Conservation (phyloP, 2,329 filamentous ascomycete genomes). For the Xylaria digitata region DNA sequence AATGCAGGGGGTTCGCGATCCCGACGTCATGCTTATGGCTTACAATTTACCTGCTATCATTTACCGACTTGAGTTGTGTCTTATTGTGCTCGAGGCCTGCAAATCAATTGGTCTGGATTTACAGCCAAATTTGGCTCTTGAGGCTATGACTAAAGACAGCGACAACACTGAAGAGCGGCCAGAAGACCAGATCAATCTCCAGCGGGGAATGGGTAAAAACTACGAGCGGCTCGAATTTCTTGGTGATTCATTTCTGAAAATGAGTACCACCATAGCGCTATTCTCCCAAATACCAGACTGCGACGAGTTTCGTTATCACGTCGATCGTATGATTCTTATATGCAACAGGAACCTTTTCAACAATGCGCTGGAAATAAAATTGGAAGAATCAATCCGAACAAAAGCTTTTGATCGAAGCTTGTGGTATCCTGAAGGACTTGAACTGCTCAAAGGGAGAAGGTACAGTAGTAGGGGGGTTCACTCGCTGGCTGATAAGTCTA, state of each 20-base stretch:
- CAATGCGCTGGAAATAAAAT: conserved; percentile 73
- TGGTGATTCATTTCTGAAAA: conserved; percentile 93
- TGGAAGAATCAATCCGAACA: conserved; percentile 84
- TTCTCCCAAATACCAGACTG: conserved; percentile 81
- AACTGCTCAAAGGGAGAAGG: conserved; percentile 78
- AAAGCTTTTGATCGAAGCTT: conserved; percentile 80
- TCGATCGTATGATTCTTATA: conserved; percentile 88
- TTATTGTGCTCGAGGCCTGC: conserved; percentile 84
- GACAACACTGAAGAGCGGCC: conserved; percentile 82
- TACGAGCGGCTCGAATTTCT: conserved; percentile 96
- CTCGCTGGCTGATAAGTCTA: conserved; percentile 83
- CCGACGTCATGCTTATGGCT: too few relatives aligned
- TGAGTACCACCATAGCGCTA: conserved; percentile 90
- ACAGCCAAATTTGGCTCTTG: conserved; percentile 76
- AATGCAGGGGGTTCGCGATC: too few relatives aligned
- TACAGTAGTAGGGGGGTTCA: conserved; percentile 67
- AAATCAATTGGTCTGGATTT: conserved; percentile 72
- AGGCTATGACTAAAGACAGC: conserved; percentile 92
- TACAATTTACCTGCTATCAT: conserved; percentile 86
- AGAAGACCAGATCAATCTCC: conserved; percentile 76
- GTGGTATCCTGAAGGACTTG: conserved; percentile 89
- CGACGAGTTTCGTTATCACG: conserved; percentile 88
- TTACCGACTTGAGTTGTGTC: conserved; percentile 81
- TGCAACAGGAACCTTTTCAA: conserved; percentile 93
- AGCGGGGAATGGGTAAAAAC: conserved; percentile 89